Conservation (phyloP, 805 yeast species). For the Cyberlindnera xylosilytica region DNA sequence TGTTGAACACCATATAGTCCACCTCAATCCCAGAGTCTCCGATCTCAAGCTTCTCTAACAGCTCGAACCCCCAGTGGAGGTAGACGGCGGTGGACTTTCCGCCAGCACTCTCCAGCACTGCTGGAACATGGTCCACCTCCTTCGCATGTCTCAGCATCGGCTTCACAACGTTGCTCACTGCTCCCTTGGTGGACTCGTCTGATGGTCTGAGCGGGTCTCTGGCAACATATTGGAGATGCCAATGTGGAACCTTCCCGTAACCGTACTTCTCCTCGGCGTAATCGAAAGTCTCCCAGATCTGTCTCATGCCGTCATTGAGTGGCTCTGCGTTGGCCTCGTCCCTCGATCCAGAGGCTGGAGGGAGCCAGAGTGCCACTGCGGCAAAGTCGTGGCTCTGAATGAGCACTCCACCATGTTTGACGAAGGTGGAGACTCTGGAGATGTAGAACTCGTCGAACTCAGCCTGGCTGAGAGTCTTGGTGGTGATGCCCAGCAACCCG, state of each 20-base stretch:
- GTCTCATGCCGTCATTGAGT: too few relatives aligned
- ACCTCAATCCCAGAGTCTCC: conserved; percentile 10
- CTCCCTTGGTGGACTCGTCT: conserved; percentile 4
- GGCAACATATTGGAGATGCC: background rate
- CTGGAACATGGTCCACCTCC: conserved; percentile 6
- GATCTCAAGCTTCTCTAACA: background rate
- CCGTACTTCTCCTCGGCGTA: background rate
- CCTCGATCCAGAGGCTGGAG: too few relatives aligned
- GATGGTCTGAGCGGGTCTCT: conserved; percentile 1
- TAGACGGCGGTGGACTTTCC: conserved; percentile 8
- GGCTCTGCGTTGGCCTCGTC: too few relatives aligned
- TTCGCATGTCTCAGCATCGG: conserved; percentile 10
- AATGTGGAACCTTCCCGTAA: background rate
- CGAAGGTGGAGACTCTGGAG: too few relatives aligned
- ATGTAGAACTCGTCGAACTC: too few relatives aligned
- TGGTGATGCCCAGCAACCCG: too few relatives aligned
- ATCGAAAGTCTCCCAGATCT: too few relatives aligned
- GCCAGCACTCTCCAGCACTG: conserved; percentile 12
- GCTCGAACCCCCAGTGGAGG: conserved; percentile 14
- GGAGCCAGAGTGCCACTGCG: too few relatives aligned
- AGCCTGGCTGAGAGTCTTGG: too few relatives aligned
- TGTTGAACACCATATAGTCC: conserved; percentile 20
- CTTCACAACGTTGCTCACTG: conserved; percentile 10
- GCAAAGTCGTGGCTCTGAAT: too few relatives aligned
- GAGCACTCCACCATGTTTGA: too few relatives aligned